Conservation (phyloP, 305 asterid genomes). For the Plantago lanceolata region DNA sequence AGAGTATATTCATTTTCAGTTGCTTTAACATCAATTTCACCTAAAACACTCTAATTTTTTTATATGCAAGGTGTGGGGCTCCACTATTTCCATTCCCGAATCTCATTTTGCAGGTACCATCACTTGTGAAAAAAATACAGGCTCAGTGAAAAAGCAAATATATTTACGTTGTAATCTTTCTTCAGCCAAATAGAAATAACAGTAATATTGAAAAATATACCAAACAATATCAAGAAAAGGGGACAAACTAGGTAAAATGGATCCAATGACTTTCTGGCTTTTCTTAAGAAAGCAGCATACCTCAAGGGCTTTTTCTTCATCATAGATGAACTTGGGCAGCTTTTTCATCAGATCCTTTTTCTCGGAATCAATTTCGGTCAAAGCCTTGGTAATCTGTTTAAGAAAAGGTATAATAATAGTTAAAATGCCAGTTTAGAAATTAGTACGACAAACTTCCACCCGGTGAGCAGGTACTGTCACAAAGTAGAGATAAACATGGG, state of each 20-base stretch:
- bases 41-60: no score
- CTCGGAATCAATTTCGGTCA: constrained; percentile 53
- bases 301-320: constrained; percentile 90
- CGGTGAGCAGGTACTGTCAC: constrained; percentile 16
- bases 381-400: constrained; percentile 77
- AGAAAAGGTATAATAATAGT: constrained; percentile 10
- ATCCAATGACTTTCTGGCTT: no score
- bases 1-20: not conserved
- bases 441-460: constrained; percentile 13
- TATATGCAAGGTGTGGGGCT: no score
- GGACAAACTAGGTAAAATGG: not conserved
- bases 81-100: no score
- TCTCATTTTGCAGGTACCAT: no score
- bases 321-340: constrained; percentile 80
- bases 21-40: no score
- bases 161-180: no score
- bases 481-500: constrained; percentile 3
- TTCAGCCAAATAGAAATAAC: no score
- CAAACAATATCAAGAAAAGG: not conserved
- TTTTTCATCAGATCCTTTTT: constrained; percentile 79
- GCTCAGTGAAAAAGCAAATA: no score
- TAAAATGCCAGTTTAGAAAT: constrained; percentile 8
- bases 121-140: no score
- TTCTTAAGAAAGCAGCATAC: constrained; percentile 27
- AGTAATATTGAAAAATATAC: no score